phyloP scores from a whole-genome alignment of 495 filamentous ascomycete genomes.

The Chaetomidium leptoderma region DNA sequence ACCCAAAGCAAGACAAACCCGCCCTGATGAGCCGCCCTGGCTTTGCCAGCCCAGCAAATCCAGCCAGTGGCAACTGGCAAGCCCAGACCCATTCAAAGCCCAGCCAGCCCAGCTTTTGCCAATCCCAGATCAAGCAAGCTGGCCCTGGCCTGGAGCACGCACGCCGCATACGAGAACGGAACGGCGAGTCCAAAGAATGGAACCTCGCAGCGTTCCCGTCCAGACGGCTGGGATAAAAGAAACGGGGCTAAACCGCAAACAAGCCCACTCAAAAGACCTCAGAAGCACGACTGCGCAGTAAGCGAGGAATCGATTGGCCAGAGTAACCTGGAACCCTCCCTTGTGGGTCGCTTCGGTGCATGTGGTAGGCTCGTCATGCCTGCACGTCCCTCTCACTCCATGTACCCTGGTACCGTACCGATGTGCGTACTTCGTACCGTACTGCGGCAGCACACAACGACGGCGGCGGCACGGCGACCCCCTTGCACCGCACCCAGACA shows the following conservation, averaged over 20 bases:
- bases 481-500: constrained; percentile 33
- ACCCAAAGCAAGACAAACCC: not conserved
- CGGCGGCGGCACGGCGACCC: constrained; percentile 24
- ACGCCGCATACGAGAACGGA: too few species aligned
- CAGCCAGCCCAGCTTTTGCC: not conserved
- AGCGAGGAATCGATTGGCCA: constrained; percentile 17
- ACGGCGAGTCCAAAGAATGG: too few species aligned
- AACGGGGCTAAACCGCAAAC: constrained; percentile 9
- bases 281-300: not conserved
- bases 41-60: not conserved
- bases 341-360: constrained; percentile 7
- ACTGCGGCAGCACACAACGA: constrained; percentile 10
- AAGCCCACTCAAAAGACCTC: not conserved
- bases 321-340: too few species aligned
- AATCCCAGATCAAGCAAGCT: not conserved
- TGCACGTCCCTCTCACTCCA: not conserved
- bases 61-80: too few species aligned
- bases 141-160: too few species aligned
- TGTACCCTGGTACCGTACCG: constrained; percentile 11
- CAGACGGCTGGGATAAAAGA: not conserved
- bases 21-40: not conserved
- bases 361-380: not conserved
- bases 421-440: not conserved
- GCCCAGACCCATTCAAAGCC: not conserved
- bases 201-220: not conserved